Conservation (phyloP, 345 rosid species). For the Boechera retrofracta region DNA sequence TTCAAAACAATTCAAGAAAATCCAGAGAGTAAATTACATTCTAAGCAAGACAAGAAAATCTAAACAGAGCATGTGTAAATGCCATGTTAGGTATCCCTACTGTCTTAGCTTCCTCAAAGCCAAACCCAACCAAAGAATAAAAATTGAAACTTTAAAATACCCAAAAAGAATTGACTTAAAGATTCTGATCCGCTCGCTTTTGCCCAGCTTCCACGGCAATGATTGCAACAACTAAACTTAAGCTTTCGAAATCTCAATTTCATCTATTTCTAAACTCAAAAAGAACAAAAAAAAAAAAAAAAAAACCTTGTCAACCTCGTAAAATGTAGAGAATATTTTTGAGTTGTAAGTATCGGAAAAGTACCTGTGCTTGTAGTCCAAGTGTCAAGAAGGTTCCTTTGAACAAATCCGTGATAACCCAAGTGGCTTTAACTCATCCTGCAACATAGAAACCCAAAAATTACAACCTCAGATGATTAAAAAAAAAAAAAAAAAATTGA, state of each 20-base stretch:
- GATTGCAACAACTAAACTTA: constrained; percentile 16
- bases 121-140: constrained; percentile 9
- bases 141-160: constrained; percentile 15
- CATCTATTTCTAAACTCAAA: neutral
- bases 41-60: constrained; percentile 11
- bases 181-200: constrained; percentile 29
- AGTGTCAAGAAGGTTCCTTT: constrained; percentile 32
- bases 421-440: constrained; percentile 35
- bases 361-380: constrained; percentile 29
- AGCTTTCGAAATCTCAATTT: constrained; percentile 10
- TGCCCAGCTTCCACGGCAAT: constrained; percentile 17
- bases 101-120: constrained; percentile 39
- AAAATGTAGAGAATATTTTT: constrained; percentile 21
- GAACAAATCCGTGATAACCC: constrained; percentile 27
- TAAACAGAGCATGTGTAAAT: constrained; percentile 33
- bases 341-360: constrained; percentile 34
- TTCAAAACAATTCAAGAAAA: constrained; percentile 6
- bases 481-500: neutral
- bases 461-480: constrained; percentile 13
- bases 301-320: constrained; percentile 32
- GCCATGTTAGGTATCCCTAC: constrained; percentile 37
- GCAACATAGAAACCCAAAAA: constrained; percentile 1
- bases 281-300: neutral
- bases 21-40: constrained; percentile 20
- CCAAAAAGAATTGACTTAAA: constrained; percentile 12